A percentile compares a stretch with the other conserved stretches of the same genome.
phyloP scores from a whole-genome alignment of 805 yeast species.

The Kazachstania kunashirensis region DNA sequence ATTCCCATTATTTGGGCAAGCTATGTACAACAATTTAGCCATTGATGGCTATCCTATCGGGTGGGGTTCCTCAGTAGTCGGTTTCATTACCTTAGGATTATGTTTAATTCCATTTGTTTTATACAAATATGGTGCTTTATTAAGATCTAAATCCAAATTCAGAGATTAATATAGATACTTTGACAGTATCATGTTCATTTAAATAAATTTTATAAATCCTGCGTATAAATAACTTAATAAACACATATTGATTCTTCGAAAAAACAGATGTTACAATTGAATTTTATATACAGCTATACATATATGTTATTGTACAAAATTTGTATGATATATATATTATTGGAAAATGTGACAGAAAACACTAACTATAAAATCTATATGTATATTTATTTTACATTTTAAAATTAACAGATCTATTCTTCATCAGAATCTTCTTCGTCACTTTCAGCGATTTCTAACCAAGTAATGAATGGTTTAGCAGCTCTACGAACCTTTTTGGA shows the following conservation, averaged over 20 bases:
- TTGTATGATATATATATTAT: too few relatives aligned
- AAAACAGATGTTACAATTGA: too few relatives aligned
- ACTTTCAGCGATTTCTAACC: constrained; percentile 92
- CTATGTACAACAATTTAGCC: constrained; percentile 45
- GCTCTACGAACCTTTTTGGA: constrained; percentile 93
- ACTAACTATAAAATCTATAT: too few relatives aligned
- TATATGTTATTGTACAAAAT: too few relatives aligned
- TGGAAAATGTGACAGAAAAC: too few relatives aligned
- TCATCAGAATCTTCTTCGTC: constrained; percentile 42
- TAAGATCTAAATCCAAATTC: constrained; percentile 21
- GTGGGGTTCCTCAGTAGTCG: constrained; percentile 46
- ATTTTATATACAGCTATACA: too few relatives aligned
- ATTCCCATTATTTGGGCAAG: constrained; percentile 54
- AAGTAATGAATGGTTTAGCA: constrained; percentile 88
- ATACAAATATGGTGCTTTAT: constrained; percentile 35
- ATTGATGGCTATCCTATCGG: constrained; percentile 44
- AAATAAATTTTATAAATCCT: too few relatives aligned
- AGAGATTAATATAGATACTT: too few relatives aligned
- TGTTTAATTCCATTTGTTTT: constrained; percentile 39
- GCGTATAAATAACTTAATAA: too few relatives aligned
- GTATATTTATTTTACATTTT: neutral
- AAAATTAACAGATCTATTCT: constrained; percentile 3
- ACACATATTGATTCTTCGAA: too few relatives aligned
- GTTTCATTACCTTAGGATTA: constrained; percentile 36
- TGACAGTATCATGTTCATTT: too few relatives aligned